Conservation (phyloP, 805 yeast species). For the Suhomyces vadensis region DNA sequence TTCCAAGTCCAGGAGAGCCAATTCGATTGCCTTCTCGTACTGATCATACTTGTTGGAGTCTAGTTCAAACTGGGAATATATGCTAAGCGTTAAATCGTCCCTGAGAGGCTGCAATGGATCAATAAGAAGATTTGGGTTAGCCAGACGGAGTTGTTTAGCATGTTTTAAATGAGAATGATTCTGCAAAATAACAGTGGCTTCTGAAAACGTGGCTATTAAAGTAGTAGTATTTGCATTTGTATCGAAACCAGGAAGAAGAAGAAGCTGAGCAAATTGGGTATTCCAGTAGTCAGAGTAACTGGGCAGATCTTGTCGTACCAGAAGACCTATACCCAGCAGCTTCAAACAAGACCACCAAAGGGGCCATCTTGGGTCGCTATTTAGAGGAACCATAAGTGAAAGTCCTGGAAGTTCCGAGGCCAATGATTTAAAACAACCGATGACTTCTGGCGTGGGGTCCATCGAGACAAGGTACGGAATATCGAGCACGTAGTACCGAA, state of each 20-base stretch:
- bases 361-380: background rate
- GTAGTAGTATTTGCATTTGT: background rate
- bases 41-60: conserved; percentile 68
- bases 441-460: background rate
- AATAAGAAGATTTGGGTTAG: conserved; percentile 17
- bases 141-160: background rate
- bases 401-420: background rate
- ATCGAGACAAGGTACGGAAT: background rate
- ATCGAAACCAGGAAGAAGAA: background rate
- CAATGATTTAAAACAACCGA: background rate
- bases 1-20: conserved; percentile 45
- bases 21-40: conserved; percentile 63
- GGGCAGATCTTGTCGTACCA: background rate
- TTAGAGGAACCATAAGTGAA: background rate
- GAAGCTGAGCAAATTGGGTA: background rate
- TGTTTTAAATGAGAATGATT: background rate
- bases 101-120: conserved; percentile 74
- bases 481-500: background rate
- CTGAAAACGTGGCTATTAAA: background rate
- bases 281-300: background rate
- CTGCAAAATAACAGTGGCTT: background rate
- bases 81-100: conserved; percentile 53
- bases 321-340: background rate
- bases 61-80: conserved; percentile 69
- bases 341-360: background rate